Percentiles rank a stretch among this genome's conserved stretches.
Evolutionary conservation across 2,329 filamentous ascomycete species (phyloP).

Genomic region (Cladophialophora chaetospira): DNA sequence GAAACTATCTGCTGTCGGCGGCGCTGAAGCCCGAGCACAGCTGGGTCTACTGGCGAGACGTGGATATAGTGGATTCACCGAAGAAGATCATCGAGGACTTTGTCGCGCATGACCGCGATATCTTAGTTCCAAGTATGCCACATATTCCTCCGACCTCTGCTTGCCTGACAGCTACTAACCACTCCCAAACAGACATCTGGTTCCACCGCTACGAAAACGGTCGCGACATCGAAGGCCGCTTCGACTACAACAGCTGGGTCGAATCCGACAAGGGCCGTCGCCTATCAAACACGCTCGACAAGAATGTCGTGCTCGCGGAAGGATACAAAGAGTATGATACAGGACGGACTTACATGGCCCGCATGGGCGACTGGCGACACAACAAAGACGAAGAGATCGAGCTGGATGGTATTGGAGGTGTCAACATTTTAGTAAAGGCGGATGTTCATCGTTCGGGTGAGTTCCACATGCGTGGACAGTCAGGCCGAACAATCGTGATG

Average conservation of each 20-base stretch:
- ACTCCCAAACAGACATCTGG: slow-evolving; percentile 73
- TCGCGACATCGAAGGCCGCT: slow-evolving; percentile 89
- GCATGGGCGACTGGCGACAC: slow-evolving; percentile 86
- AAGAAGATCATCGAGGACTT: slow-evolving; percentile 90
- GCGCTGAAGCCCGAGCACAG: slow-evolving; percentile 91
- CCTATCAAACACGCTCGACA: slow-evolving; percentile 71
- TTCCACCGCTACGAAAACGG: slow-evolving; percentile 85
- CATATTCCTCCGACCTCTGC: slow-evolving; percentile 26
- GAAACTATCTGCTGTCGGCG: slow-evolving; percentile 85
- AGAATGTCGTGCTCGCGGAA: slow-evolving; percentile 84
- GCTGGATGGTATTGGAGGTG: slow-evolving; percentile 93
- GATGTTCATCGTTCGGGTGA: slow-evolving; percentile 92
- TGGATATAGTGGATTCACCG: slow-evolving; percentile 92
- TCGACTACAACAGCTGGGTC: slow-evolving; percentile 99
- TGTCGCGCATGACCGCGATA: slow-evolving; percentile 86
- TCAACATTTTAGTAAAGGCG: slow-evolving; percentile 96
- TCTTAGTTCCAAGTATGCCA: slow-evolving; percentile 87
- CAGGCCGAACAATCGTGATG: neutral
- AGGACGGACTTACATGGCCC: slow-evolving; percentile 83
- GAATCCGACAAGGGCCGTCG: slow-evolving; percentile 84
- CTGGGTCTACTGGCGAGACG: slow-evolving; percentile 98
- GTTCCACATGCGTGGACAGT: slow-evolving; percentile 32
- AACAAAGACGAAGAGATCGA: slow-evolving; percentile 91
- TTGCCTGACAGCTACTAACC: neutral
- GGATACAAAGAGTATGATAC: slow-evolving; percentile 95